phyloP scores from a whole-genome alignment of 352 stramenopile genomes.

The Phytophthora palmivora region DNA sequence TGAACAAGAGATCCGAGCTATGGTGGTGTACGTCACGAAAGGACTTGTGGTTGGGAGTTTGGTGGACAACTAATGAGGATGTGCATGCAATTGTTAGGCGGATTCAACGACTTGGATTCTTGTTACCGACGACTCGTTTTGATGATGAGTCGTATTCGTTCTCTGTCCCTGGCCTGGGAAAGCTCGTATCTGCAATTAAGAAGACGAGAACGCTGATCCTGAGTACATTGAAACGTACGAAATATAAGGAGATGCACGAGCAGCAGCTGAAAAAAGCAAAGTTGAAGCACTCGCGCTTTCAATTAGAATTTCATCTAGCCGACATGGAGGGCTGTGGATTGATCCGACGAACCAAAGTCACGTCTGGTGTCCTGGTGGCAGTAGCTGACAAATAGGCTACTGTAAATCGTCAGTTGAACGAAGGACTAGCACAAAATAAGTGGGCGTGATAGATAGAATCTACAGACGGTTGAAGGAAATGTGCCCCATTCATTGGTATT shows the following conservation, averaged over 20 bases:
- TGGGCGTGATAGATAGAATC: not conserved
- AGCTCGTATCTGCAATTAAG: conserved; percentile 60
- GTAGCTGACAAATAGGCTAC: conserved; percentile 29
- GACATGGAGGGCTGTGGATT: conserved; percentile 71
- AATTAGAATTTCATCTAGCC: conserved; percentile 61
- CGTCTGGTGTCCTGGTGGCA: conserved; percentile 59
- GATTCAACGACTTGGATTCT: conserved; percentile 62
- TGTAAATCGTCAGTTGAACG: no score
- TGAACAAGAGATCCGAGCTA: conserved; percentile 26
- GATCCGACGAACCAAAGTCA: conserved; percentile 59
- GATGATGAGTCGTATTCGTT: conserved; percentile 59
- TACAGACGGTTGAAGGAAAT: not conserved
- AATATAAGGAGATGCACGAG: conserved; percentile 69
- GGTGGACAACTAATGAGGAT: not conserved
- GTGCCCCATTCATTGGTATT: not conserved
- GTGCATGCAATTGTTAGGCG: conserved; percentile 24
- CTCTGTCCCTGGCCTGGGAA: conserved; percentile 64
- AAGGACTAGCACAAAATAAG: not conserved
- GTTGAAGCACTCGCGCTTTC: conserved; percentile 60
- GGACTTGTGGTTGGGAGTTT: not conserved
- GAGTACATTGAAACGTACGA: conserved; percentile 55
- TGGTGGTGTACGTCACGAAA: conserved; percentile 43
- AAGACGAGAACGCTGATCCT: conserved; percentile 58
- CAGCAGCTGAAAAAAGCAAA: conserved; percentile 70
- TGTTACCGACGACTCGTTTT: conserved; percentile 50